Evolutionary conservation across 2,329 filamentous ascomycete genomes (phyloP), one percentile per base, ranked within the genome.

Genomic region (Huntiella savannae): DNA sequence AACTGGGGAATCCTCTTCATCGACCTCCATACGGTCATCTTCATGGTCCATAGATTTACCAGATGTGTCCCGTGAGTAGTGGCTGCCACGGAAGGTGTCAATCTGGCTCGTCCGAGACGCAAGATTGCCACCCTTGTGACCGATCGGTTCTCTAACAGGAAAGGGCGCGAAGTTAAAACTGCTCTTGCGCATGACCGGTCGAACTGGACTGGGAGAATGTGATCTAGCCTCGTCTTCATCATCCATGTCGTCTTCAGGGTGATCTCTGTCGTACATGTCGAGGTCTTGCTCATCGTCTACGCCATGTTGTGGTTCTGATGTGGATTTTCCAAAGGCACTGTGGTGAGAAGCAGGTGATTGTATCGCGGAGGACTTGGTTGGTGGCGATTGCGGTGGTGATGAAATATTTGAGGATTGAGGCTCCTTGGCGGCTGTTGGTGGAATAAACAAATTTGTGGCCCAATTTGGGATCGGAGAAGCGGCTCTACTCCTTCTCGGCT

Each of bases 111-210:
- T 82, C 50, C 83, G 71, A 16, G 84, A 87, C 44, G 74, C 64
- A 43, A 83, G 71, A 15, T 72, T 70, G 12, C 79, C 86, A 58
- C 82, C 92, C 63, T 87, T 88, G 59, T 92, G 92, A 12, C 74
- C 75, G 45, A 96, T 67, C 33, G 88, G 88, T 56, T 96, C 88
- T 51, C 91, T 75, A 2, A 88, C 87, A 28, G 91, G 91, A 10
- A 98, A 68, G 13, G 91, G 85, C 34, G 91, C 85, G 63, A 98
- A 96, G 49, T 82, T 93, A 50, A 98, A 70, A 59, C 88, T 96
- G 62, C 87, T 94, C 68, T 96, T 96, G 50, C 88, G 79, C 53
- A 92, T 73, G 28, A 83, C 68, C 2, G 81, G 80, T 53, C 83
- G 72, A 42, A 82, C 75, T 0, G 82, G 82, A 54, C 80, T 87